Conservation (phyloP, 176 grass and related monocot species). For the Otatea glauca region DNA sequence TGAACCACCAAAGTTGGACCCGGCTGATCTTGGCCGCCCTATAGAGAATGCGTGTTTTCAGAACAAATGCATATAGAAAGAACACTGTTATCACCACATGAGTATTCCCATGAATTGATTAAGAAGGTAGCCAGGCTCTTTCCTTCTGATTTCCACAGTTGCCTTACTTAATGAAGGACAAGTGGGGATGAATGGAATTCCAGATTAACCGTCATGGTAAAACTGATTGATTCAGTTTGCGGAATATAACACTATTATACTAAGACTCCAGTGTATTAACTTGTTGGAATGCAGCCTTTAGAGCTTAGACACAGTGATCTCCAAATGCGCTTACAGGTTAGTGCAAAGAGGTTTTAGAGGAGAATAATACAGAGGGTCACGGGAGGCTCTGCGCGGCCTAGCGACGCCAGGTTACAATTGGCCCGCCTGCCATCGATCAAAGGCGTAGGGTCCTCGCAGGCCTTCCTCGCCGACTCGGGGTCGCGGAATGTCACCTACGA, state of each 20-base stretch:
- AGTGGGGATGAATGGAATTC: conserved; percentile 1
- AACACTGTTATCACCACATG: neutral
- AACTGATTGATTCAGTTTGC: conserved; percentile 9
- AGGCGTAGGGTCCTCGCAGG: conserved; percentile 70
- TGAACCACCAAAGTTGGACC: conserved; percentile 66
- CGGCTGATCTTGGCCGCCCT: conserved; percentile 82
- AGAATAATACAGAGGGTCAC: conserved; percentile 46
- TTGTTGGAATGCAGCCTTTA: neutral
- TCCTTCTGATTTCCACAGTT: neutral
- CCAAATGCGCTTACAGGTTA: neutral
- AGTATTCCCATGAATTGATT: neutral
- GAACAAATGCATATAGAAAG: neutral
- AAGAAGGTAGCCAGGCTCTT: neutral
- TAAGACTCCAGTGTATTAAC: neutral
- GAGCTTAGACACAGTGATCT: neutral
- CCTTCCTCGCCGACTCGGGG: conserved; percentile 82
- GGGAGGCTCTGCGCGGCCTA: conserved; percentile 73
- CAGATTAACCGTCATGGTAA: neutral
- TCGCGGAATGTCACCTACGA: conserved; percentile 91
- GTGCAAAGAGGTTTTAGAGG: neutral
- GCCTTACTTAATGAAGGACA: neutral
- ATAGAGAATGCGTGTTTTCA: conserved; percentile 33
- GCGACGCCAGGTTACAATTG: conserved; percentile 93
- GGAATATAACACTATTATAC: neutral
- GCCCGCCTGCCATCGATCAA: conserved; percentile 86